Percentiles rank a stretch among this genome's conserved stretches.
Evolutionary conservation across 1,139 yeast genomes (phyloP).

Genomic region (Candida sanyaensis): DNA sequence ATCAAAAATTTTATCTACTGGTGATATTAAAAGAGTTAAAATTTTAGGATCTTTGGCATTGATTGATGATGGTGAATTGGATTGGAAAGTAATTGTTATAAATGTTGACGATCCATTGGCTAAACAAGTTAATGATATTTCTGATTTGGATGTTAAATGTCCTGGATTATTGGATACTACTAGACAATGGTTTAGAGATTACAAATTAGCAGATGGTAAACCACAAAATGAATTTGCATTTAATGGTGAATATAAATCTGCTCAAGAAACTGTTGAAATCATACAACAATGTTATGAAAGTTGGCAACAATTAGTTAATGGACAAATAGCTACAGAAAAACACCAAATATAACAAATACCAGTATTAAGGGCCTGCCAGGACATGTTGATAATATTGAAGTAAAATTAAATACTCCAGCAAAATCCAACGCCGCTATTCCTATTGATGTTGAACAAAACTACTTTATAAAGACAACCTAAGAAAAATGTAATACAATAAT

Average conservation of each 20-base stretch:
- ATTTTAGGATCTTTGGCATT: slow-evolving; percentile 85
- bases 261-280: slow-evolving; percentile 69
- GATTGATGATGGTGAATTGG: slow-evolving; percentile 91
- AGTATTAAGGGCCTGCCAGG: slow-evolving; percentile 58
- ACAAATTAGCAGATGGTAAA: slow-evolving; percentile 90
- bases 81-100: slow-evolving; percentile 87
- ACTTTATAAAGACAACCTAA: slow-evolving; percentile 13
- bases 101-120: slow-evolving; percentile 78
- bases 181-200: slow-evolving; percentile 88
- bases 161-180: slow-evolving; percentile 85
- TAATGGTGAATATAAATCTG: slow-evolving; percentile 77
- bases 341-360: slow-evolving; percentile 55
- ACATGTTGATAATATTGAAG: slow-evolving; percentile 17
- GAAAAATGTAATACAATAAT: too few species aligned
- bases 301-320: slow-evolving; percentile 65
- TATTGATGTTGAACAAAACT: slow-evolving; percentile 18
- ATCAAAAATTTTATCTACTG: slow-evolving; percentile 66
- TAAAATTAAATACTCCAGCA: slow-evolving; percentile 17
- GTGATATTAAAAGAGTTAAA: slow-evolving; percentile 79
- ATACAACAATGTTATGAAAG: slow-evolving; percentile 70
- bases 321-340: slow-evolving; percentile 50
- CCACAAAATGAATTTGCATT: slow-evolving; percentile 86
- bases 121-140: slow-evolving; percentile 66
- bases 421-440: slow-evolving; percentile 32
- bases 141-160: slow-evolving; percentile 71